Base-by-base conservation (phyloP, 2,329 filamentous ascomycete genomes). In the Arachnomyces sp. region DNA sequence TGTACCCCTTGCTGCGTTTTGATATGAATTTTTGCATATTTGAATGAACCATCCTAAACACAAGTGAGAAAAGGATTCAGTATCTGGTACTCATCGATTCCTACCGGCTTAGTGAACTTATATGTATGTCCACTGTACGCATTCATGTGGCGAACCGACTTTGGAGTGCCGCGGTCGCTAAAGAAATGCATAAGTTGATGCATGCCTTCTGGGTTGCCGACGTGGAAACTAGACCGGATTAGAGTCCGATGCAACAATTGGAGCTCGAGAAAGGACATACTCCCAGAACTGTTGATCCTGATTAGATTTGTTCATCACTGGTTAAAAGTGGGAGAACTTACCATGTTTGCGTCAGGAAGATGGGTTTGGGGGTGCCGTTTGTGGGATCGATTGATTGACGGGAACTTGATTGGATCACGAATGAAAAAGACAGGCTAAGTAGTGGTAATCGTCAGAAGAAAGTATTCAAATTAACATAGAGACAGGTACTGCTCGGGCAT, bases 281-380 rank as follows among this genome's bases (percentile, higher is more conserved):
- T 58, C 55, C 55, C 55, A 58, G 30, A 57, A 58, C 56, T 59
- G 56, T 16, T 49, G 54, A 11, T 44, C 17, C n/a, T n/a, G n/a
- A 42, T 60, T 51, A 28, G 51, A 50, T 28, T 48, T 25, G 25
- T 21, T 25, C 7, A 15, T 25, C n/a, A 16, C 16, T 33, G 1
- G 15, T n/a, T n/a, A 8, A 4, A 11, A 4, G 3, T n/a, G 13
- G 31, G 15, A 25, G 34, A n/a, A n/a, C n/a, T n/a, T n/a, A 44
- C 42, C 38, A 40, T 40, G 29, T 35, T 28, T n/a, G n/a, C n/a
- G n/a, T n/a, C n/a, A n/a, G n/a, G n/a, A n/a, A n/a, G n/a, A n/a
- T n/a, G n/a, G n/a, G n/a, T n/a, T n/a, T n/a, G n/a, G 15, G 78
- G 78, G 47, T 85, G 63, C 14, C 80, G 68, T 68, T 84, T 85